A percentile compares a stretch with the other conserved stretches of the same genome.
Conservation (phyloP, 176 grass and related monocot species). For the Carex littledalei region DNA sequence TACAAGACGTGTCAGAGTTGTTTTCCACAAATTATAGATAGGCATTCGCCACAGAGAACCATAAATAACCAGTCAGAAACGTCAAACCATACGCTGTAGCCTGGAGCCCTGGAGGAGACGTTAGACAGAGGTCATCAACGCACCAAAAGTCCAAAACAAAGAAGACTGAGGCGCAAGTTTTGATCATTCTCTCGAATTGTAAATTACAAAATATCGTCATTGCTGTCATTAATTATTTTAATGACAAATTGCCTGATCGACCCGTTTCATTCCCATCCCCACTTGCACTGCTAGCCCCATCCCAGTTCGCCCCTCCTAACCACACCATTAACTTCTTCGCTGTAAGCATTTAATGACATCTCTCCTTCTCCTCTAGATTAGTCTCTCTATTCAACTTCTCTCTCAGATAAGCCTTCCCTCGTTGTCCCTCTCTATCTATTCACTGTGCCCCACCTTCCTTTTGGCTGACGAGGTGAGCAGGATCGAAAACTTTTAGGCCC, state of each 20-base stretch:
- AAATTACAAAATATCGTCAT: neutral
- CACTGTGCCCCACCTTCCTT: slow-evolving; percentile 10
- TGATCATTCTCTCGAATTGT: neutral
- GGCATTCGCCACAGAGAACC: neutral
- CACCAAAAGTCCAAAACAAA: neutral
- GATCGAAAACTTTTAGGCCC: neutral
- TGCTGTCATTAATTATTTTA: neutral
- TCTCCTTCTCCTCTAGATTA: neutral
- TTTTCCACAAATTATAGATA: neutral
- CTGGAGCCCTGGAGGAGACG: neutral
- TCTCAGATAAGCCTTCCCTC: neutral
- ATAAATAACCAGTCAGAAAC: neutral
- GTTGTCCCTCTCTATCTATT: neutral
- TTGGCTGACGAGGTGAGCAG: neutral
- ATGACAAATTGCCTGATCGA: neutral
- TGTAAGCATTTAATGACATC: neutral
- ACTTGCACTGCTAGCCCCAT: neutral
- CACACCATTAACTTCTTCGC: neutral
- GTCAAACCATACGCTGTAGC: neutral
- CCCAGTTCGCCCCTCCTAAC: neutral
- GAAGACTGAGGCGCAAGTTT: neutral
- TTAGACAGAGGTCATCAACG: neutral
- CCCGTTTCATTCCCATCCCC: slow-evolving; percentile 6
- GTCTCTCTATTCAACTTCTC: neutral
- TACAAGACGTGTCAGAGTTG: neutral